These are phyloP conservation scores for Pyrus pyrifolia DNA, from an alignment of 306 rosid species.

Conservation along the genomic window DNA sequence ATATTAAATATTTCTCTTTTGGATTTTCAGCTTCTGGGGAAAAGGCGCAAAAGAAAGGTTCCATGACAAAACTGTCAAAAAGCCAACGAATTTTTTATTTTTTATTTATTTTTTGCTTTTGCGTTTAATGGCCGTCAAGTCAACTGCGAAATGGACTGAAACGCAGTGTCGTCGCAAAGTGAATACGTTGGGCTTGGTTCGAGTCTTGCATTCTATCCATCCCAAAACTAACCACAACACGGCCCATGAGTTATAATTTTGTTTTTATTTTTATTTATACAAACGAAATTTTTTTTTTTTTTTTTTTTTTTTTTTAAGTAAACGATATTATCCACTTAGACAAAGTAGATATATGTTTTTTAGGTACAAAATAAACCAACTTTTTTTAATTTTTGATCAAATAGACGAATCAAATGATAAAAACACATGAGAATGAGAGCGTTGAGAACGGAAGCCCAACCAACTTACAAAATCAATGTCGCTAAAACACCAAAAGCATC, in stretches of 20 bases:
- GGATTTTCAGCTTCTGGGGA: background rate
- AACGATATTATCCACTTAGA: rapidly evolving
- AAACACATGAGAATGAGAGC: too few species aligned
- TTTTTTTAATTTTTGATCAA: too few species aligned
- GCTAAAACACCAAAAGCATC: too few species aligned
- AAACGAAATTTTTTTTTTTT: too few species aligned
- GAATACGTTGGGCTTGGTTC: background rate
- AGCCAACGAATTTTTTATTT: background rate
- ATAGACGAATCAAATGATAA: too few species aligned
- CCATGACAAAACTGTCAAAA: background rate
- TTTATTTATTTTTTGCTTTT: background rate
- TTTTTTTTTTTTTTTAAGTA: too few species aligned
- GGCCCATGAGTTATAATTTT: background rate
- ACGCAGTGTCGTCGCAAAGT: background rate
- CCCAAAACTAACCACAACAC: background rate
- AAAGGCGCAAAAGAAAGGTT: background rate
- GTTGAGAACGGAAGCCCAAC: too few species aligned
- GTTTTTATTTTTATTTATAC: too few species aligned
- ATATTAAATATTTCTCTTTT: background rate
- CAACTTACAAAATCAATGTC: too few species aligned
- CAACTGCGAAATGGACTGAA: background rate
- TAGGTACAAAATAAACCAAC: too few species aligned
- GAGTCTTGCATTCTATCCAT: background rate
- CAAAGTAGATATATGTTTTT: too few species aligned
- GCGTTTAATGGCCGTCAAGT: background rate